A percentile compares a stretch with the other conserved stretches of the same genome.
Evolutionary conservation across 768 basidiomycete species (phyloP).

Genomic region (Agaricus subrufescens): DNA sequence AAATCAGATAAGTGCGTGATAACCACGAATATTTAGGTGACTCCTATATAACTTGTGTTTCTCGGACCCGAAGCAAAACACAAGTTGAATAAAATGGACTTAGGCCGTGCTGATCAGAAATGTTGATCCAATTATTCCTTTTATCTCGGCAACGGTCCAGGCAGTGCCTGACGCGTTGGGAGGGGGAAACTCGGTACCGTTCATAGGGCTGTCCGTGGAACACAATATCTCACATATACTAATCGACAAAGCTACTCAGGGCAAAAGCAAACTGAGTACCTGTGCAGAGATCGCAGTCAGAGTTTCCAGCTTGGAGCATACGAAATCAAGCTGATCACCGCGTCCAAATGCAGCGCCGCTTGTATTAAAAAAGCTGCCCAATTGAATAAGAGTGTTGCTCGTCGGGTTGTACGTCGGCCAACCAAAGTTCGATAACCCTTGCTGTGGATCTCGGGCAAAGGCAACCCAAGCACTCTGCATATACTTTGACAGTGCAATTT

Average conservation of each 20-base stretch:
- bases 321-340: slow-evolving; percentile 1
- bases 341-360: slow-evolving; percentile 10
- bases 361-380: slow-evolving; percentile 19
- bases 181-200: too few species aligned
- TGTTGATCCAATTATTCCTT: too few species aligned
- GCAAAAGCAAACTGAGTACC: neutral
- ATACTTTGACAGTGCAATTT: slow-evolving; percentile 28
- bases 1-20: too few species aligned
- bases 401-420: slow-evolving; percentile 20
- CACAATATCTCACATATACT: too few species aligned
- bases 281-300: slow-evolving; percentile 2
- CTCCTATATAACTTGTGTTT: too few species aligned
- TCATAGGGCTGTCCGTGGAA: too few species aligned
- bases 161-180: too few species aligned
- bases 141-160: too few species aligned
- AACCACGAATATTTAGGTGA: too few species aligned
- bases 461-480: slow-evolving; percentile 36
- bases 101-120: too few species aligned
- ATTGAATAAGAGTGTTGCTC: slow-evolving; percentile 13
- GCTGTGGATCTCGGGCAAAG: slow-evolving; percentile 34
- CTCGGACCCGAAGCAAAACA: too few species aligned
- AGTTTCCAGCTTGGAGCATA: neutral
- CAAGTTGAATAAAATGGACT: too few species aligned
- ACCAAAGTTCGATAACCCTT: slow-evolving; percentile 19
- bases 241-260: neutral